phyloP scores from a whole-genome alignment of 345 rosid genomes.

The Murraya koenigii region DNA sequence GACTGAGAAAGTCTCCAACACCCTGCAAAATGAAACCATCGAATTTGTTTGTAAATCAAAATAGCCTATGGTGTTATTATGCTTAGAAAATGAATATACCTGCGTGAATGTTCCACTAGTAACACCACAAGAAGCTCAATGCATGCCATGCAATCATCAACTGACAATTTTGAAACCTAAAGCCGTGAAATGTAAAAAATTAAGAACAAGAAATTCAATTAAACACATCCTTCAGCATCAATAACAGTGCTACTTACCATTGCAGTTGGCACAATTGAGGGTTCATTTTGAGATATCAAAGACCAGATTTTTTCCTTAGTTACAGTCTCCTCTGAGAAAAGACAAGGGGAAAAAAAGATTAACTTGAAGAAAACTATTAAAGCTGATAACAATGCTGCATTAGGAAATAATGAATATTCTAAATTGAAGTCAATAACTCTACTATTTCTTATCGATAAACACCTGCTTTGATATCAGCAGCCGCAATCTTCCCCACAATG shows the following conservation, averaged over 20 bases:
- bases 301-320: slow-evolving; percentile 91
- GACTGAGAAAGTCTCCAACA: slow-evolving; percentile 67
- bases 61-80: background rate
- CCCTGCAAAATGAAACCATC: slow-evolving; percentile 42
- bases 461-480: slow-evolving; percentile 93
- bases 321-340: slow-evolving; percentile 72
- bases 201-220: background rate
- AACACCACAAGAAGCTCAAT: slow-evolving; percentile 83
- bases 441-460: slow-evolving; percentile 1
- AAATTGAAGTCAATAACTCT: slow-evolving; percentile 7
- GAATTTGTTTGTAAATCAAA: background rate
- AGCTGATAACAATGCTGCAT: slow-evolving; percentile 4
- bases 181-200: slow-evolving; percentile 3
- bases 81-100: slow-evolving; percentile 37
- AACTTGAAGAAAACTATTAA: slow-evolving; percentile 13
- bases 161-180: slow-evolving; percentile 66
- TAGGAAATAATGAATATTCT: background rate
- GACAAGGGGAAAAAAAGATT: slow-evolving; percentile 16
- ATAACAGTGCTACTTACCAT: slow-evolving; percentile 42
- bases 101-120: slow-evolving; percentile 79
- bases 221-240: background rate
- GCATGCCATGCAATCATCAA: slow-evolving; percentile 74
- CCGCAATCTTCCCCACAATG: slow-evolving; percentile 76
- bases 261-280: slow-evolving; percentile 62
- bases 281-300: slow-evolving; percentile 82